Base-by-base conservation (phyloP, 257 asterid genomes). In the Rehmannia glutinosa region DNA sequence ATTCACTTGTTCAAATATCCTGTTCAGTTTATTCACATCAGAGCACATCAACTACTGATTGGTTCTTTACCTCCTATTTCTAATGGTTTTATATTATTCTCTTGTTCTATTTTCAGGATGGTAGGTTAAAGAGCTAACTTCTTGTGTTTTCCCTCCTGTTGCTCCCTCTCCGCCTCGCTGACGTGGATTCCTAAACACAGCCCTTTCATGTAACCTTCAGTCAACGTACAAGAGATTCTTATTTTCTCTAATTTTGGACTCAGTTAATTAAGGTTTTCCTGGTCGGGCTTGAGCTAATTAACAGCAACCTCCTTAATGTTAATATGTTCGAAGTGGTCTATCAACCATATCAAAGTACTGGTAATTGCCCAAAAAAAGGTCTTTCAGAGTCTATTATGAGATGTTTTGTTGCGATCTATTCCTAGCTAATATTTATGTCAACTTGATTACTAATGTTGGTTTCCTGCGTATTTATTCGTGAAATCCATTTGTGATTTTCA, bases 221-320 rank as follows among this genome's bases (percentile, higher is more conserved):
- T 60, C 3, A 30, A 62, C 62, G 4, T 65, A 9, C 73, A 54
- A 72, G 52, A 25, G 43, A 19, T 20, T 80, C 50, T 50, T 55
- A 53, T 54, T 20, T 16, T 62, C 25, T 64, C 53, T 62, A 59
- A 43, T 64, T 57, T 46, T 68, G 54, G 16, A 58, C 43, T 62
- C 4, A 24, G 39, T 64, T 72, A 57, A 36, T 45, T 57, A 32
- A 35, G 46, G 62, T 64, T 75, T 69, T 25, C 70, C 71, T 74
- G 75, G 77, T 73, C 66, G 35, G 66, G 68, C 71, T 62, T 53
- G 52, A 75, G 79, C 53, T 55, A 71, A 71, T 61, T 78, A 51
- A 72, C 62, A 23, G 21, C 74, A 16, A 51, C 69, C 73, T 69
- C 72, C 70, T 41, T 50, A 30, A 62, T 47, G 50, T 61, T 69